Evolutionary conservation across 257 asterid species (phyloP).

Genomic region (Capsicum rhomboideum): DNA sequence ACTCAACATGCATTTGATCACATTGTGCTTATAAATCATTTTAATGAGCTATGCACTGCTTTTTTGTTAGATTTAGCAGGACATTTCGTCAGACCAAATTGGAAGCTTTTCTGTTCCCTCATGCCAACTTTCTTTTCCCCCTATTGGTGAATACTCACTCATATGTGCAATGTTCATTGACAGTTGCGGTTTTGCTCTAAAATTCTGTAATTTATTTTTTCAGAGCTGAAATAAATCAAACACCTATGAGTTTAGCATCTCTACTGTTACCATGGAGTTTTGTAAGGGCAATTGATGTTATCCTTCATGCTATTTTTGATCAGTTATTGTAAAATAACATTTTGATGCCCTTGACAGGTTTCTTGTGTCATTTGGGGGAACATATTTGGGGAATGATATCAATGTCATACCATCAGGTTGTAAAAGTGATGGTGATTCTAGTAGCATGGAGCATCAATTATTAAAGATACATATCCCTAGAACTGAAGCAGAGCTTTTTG

Average conservation of each 20-base stretch:
- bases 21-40: not conserved
- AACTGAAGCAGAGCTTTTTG: constrained; percentile 42
- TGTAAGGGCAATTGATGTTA: not conserved
- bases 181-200: not conserved
- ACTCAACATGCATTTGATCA: not conserved
- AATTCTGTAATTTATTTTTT: not conserved
- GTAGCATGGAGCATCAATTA: constrained; percentile 46
- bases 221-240: not conserved
- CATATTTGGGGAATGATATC: constrained; percentile 47
- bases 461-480: constrained; percentile 60
- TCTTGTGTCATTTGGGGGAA: constrained; percentile 77
- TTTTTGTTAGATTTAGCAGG: not conserved
- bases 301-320: not conserved
- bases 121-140: not conserved
- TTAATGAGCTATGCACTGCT: not conserved
- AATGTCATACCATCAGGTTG: constrained; percentile 33
- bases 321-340: not conserved
- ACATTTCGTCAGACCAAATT: not conserved
- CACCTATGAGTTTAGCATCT: not conserved
- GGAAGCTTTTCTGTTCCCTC: not conserved
- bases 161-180: not conserved
- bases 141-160: not conserved
- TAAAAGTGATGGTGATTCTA: constrained; percentile 26
- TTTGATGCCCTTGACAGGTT: constrained; percentile 40
- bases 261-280: not conserved